Evolutionary conservation across 1,284 basidiomycete species (phyloP), one percentile per base, ranked within the genome.

Genomic region (Trichosporon faecale): DNA sequence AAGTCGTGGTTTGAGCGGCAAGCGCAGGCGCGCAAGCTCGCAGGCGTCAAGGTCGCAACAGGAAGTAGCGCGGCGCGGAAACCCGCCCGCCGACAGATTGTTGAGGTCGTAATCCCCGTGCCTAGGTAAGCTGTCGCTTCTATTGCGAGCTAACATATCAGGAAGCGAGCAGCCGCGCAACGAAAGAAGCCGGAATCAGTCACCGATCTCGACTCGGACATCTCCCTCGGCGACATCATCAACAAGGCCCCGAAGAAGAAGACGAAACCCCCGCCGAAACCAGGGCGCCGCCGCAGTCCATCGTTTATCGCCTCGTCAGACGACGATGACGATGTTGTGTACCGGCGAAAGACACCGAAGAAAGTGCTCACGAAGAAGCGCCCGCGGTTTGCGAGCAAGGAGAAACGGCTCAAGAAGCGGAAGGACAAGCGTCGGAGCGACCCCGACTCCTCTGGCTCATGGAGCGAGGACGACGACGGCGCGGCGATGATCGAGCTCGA

Each of bases 401-500:
- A 57, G 23, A 25, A 57, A 5, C 23, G 27, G 25, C 3, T 16
- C 12, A 57, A 16, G 25, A 57, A 57, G 27, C 25, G 27, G 25
- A 57, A 57, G 52, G 27, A 37, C 35, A 6, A 29, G 25, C 52
- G 25, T 25, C 23, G 52, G 27, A 14, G 52, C 25, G 52, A 27
- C 12, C 14, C 52, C 8, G 52, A 29, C 12, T 57, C 25, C 11
- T 57, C 52, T 9, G 23, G 25, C 1, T 8, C 7, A 4, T 57
- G 52, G 52, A 27, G 25, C 1, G 44, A 49, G 3, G 85, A 84
- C 21, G 85, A 87, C 60, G 86, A 85, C 55, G 85, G 88, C 71
- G 77, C 87, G 29, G 86, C 88, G 31, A 89, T 89, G 71, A 83
- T 91, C 21, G 87, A 90, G 61, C 69, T 80, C 68, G 81, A 82